Evolutionary conservation across 78 protist genomes (phyloP).

Genomic region (Isochrysis galbana): DNA sequence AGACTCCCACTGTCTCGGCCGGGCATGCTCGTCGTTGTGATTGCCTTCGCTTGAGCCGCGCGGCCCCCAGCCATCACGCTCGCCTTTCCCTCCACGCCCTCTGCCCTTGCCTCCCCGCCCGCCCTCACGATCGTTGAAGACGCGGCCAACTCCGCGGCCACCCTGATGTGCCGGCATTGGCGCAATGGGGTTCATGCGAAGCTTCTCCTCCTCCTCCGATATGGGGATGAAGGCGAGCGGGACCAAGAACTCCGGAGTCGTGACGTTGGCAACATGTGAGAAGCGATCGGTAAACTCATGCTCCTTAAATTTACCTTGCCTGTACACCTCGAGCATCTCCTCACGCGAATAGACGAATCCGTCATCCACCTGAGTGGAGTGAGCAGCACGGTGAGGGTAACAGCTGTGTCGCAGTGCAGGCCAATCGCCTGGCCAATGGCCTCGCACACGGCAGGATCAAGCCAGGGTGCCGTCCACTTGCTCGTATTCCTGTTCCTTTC

Average conservation of each 20-base stretch:
- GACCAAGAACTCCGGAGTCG: not conserved
- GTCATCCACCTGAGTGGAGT: too few relatives aligned
- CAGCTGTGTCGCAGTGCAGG: too few relatives aligned
- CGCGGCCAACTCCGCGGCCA: not conserved
- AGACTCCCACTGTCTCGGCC: too few relatives aligned
- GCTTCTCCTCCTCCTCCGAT: not conserved
- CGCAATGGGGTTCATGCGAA: not conserved
- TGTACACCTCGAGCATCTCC: not conserved
- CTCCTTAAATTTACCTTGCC: not conserved
- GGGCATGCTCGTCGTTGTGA: not conserved
- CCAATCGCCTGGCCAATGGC: too few relatives aligned
- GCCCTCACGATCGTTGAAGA: not conserved
- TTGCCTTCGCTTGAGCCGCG: not conserved
- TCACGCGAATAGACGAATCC: not conserved
- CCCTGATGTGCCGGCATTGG: too few relatives aligned
- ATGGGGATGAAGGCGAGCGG: not conserved
- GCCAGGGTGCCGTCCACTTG: too few relatives aligned
- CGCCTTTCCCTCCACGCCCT: not conserved
- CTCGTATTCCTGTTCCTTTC: too few relatives aligned
- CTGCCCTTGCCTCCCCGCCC: not conserved
- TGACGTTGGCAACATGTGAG: not conserved
- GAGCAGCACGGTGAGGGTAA: too few relatives aligned
- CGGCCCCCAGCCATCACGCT: not conserved
- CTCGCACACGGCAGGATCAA: too few relatives aligned
- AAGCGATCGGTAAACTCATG: not conserved